Percentiles rank a stretch among this genome's conserved stretches.
Evolutionary conservation across 2,329 filamentous ascomycete genomes (phyloP).

Genomic region (Aspergillus sp.): DNA sequence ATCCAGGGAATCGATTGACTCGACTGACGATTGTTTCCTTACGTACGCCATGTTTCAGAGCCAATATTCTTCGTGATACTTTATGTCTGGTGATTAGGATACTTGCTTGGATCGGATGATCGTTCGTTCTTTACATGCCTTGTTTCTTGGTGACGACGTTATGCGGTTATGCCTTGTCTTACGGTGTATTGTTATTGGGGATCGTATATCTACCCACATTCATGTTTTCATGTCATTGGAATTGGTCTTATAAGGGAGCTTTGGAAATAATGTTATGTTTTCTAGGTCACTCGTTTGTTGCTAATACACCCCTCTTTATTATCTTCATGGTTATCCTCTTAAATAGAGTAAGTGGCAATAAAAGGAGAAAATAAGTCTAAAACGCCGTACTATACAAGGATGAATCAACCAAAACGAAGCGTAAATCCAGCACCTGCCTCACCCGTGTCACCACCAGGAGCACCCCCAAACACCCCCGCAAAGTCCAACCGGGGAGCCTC

Average conservation of each 20-base stretch:
- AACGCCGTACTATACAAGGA: slow-evolving; percentile 12
- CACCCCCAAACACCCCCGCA: slow-evolving; percentile 62
- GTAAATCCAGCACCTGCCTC: slow-evolving; percentile 51
- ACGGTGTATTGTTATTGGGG: neutral
- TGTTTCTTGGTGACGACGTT: neutral
- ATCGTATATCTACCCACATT: neutral
- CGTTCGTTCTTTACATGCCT: neutral
- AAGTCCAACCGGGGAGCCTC: slow-evolving; percentile 60
- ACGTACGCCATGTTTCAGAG: slow-evolving; percentile 13
- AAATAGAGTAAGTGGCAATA: neutral
- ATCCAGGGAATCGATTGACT: slow-evolving; percentile 12
- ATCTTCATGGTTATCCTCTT: too few species aligned
- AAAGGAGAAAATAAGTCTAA: neutral
- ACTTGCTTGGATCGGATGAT: neutral
- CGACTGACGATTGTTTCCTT: slow-evolving; percentile 15
- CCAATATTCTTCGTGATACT: slow-evolving; percentile 12
- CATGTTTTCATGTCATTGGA: neutral
- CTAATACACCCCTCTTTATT: neutral
- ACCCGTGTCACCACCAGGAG: slow-evolving; percentile 59
- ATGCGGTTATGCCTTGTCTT: neutral
- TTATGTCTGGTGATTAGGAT: neutral
- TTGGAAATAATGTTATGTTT: neutral
- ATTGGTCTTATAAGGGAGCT: neutral
- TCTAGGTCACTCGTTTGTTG: neutral
- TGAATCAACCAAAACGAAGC: slow-evolving; percentile 49